Base-by-base conservation (phyloP, 176 grass and related monocot species). In the Carex littledalei region DNA sequence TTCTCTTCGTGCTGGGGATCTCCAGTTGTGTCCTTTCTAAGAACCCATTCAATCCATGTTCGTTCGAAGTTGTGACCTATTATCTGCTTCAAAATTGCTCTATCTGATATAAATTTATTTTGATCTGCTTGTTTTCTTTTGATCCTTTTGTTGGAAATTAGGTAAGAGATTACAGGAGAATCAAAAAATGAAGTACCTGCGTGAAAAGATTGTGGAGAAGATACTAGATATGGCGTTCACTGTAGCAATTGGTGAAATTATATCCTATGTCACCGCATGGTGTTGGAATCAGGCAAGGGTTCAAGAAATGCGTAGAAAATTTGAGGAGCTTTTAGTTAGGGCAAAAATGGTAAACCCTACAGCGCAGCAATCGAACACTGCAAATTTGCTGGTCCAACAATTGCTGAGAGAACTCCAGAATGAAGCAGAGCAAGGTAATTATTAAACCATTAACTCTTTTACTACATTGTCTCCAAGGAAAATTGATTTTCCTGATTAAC, bases 281-380 rank as follows among this genome's bases (percentile, higher is more conserved):
- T 50, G 71, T 75, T 75, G 71, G 71, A 75, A 75, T 75, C 71
- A 75, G 45, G 45, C 71, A 53, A 21, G 9, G 10, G 21, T 75
- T 75, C 71, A 75, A 22, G 47, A 75, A 52, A 75, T 75, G 18
- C 71, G 11, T 50, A 75, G 45, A 53, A 75, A 75, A 75, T 50
- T 75, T 75, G 71, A 75, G 41, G 43, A 18, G 3, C 45, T 76
- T 52, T 76, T 76, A 76, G 29, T 13, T 54, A 3, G 5, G 72
- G 21, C 47, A 29, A 22, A 29, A 76, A 54, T 47, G 18, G n/a
- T 76, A 29, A 43, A 72, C 18, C 72, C n/a, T 50, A 75, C 20
- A 24, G 60, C 45, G 1, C 72, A 54, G 20, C 71, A 52, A 75
- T 49, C 43, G 0, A 75, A 53, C 43, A 14, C 71, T 8, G 47